Evolutionary conservation across 225 moss, liverwort and hornwort species (phyloP).

Genomic region (Physcomitrellopsis africana): DNA sequence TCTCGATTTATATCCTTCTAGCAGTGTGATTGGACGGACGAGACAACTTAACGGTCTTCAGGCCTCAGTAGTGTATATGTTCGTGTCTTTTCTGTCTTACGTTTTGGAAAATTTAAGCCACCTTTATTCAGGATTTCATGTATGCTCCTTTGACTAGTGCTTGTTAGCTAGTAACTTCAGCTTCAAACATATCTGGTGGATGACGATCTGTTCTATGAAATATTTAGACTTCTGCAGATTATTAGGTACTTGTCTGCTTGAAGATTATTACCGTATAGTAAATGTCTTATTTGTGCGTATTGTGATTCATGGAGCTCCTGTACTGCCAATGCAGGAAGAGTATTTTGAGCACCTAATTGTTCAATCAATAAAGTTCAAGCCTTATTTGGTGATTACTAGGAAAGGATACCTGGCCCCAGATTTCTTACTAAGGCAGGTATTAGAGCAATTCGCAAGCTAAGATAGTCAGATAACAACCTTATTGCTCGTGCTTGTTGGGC

Average conservation of each 20-base stretch:
- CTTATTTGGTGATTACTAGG: conserved; percentile 88
- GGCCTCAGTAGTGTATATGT: no score
- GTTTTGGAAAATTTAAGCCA: no score
- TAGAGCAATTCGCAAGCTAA: conserved; percentile 85
- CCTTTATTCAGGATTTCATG: no score
- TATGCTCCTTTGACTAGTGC: no score
- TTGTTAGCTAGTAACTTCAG: no score
- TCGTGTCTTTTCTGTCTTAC: no score
- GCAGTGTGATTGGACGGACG: no score
- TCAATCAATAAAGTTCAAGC: conserved; percentile 84
- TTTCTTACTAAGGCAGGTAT: conserved; percentile 83
- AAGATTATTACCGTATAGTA: not conserved
- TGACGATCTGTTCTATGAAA: not conserved
- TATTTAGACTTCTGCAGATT: not conserved
- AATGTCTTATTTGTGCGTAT: not conserved
- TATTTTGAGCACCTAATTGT: conserved; percentile 80
- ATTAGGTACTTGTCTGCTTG: not conserved
- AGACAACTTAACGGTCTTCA: no score
- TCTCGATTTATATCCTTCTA: no score
- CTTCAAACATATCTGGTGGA: no score
- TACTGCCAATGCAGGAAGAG: conserved; percentile 88
- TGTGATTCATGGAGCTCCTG: conserved; percentile 59
- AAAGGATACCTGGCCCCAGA: conserved; percentile 88
- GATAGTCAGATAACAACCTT: conserved; percentile 89
- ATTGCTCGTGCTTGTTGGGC: conserved; percentile 87